Percentiles rank a stretch among this genome's conserved stretches.
Evolutionary conservation across 192 early-diverging fungal species (phyloP).

Genomic region (Physocladia obscura): DNA sequence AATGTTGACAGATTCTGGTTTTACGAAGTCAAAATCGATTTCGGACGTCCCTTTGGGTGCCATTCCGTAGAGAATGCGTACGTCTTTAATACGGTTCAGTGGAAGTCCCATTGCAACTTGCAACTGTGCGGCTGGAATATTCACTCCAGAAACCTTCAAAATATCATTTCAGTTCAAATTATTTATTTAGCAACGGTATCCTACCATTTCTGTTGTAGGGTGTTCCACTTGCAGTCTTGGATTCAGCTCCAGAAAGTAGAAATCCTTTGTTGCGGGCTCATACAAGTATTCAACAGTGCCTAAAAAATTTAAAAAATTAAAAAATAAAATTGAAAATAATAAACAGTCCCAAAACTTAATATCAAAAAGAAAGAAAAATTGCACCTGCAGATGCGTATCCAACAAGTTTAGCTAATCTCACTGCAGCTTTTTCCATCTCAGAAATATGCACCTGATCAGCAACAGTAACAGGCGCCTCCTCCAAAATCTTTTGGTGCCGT

Average conservation of each 20-base stretch:
- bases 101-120: conserved; percentile 99
- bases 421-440: conserved; percentile 96
- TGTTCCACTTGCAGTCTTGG: conserved; percentile 98
- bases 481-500: conserved; percentile 98
- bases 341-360: no score
- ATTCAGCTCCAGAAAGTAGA: conserved; percentile 96
- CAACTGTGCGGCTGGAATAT: conserved; percentile 95
- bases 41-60: conserved; percentile 80
- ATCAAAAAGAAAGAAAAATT: background rate
- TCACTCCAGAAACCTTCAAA: conserved; percentile 79
- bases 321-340: conserved; percentile 1
- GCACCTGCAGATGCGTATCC: conserved; percentile 90
- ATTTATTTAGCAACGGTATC: no score
- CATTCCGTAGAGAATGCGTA: conserved; percentile 90
- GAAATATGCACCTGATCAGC: conserved; percentile 62
- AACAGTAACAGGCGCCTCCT: conserved; percentile 93
- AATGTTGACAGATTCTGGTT: conserved; percentile 72
- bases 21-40: conserved; percentile 91
- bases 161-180: background rate
- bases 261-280: conserved; percentile 79
- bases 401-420: conserved; percentile 87
- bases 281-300: conserved; percentile 95
- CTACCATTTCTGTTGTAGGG: conserved; percentile 95
- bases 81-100: conserved; percentile 90
- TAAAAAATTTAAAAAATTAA: background rate